Conservation (phyloP, 352 stramenopile genomes). For the Phytophthora sojae region DNA sequence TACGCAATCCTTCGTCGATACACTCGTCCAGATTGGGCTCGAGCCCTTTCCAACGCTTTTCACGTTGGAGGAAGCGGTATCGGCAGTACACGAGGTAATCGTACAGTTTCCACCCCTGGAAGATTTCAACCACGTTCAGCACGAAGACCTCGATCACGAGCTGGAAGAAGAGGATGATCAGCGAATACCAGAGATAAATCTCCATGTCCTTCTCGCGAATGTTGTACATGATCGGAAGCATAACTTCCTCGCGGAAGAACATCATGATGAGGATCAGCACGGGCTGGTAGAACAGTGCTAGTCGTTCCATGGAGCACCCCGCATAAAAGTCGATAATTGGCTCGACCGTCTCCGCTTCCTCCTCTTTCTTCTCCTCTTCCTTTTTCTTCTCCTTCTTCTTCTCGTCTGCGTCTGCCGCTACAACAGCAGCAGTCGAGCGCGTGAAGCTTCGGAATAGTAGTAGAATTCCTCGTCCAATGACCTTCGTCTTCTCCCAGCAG, state of each 20-base stretch:
- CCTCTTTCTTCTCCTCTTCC: conserved; percentile 43
- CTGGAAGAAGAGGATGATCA: conserved; percentile 97
- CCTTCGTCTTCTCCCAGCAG: conserved; percentile 50
- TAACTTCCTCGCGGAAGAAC: conserved; percentile 93
- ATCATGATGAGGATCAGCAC: conserved; percentile 97
- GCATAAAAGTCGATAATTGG: conserved; percentile 96
- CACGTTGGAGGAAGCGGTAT: conserved; percentile 96
- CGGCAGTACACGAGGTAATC: conserved; percentile 97
- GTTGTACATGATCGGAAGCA: conserved; percentile 94
- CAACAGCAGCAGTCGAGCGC: conserved; percentile 46
- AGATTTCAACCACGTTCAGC: conserved; percentile 96
- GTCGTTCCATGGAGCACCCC: conserved; percentile 91
- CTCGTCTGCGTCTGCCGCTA: conserved; percentile 10
- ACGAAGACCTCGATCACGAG: conserved; percentile 96
- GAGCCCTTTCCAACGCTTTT: conserved; percentile 97
- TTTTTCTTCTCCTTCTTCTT: conserved; percentile 53
- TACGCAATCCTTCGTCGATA: conserved; percentile 96
- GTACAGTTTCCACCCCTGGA: conserved; percentile 98
- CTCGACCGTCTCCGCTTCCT: conserved; percentile 93
- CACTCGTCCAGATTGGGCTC: conserved; percentile 97
- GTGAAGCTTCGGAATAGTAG: conserved; percentile 64
- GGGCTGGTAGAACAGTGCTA: conserved; percentile 94
- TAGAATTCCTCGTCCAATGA: conserved; percentile 35
- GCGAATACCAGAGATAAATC: conserved; percentile 96
- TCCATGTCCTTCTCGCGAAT: conserved; percentile 98